Evolutionary conservation across 1,139 yeast species (phyloP).

Genomic region (Pichia sorboxylosa): DNA sequence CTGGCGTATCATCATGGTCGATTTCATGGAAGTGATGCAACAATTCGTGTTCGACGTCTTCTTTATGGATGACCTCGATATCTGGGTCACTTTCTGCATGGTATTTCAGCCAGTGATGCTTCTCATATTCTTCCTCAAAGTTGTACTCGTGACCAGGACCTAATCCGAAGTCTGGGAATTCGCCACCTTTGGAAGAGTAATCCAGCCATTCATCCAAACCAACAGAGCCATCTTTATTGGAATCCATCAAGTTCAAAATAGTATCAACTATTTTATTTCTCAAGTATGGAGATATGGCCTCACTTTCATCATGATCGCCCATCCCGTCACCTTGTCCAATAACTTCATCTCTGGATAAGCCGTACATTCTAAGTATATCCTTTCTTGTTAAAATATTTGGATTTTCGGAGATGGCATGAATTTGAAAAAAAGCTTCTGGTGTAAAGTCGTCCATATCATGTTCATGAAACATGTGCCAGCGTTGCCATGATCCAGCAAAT

Average conservation of each 20-base stretch:
- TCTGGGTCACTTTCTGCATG: conserved; percentile 80
- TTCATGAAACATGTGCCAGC: conserved; percentile 86
- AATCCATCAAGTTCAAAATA: conserved; percentile 52
- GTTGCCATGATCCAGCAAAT: conserved; percentile 43
- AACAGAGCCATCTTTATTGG: conserved; percentile 52
- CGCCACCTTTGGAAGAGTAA: conserved; percentile 53
- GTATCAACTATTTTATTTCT: conserved; percentile 43
- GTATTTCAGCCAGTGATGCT: conserved; percentile 86
- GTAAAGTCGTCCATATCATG: conserved; percentile 70
- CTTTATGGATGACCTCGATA: conserved; percentile 67
- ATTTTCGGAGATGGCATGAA: conserved; percentile 55
- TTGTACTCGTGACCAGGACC: conserved; percentile 98
- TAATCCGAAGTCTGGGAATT: conserved; percentile 82
- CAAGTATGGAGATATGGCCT: conserved; percentile 40
- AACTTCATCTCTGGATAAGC: conserved; percentile 56
- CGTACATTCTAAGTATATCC: conserved; percentile 75
- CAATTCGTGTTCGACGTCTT: conserved; percentile 81
- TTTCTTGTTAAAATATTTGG: conserved; percentile 41
- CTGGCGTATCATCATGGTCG: conserved; percentile 45
- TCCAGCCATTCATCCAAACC: conserved; percentile 58
- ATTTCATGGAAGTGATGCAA: conserved; percentile 81
- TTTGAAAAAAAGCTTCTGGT: conserved; percentile 62
- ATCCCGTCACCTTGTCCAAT: conserved; percentile 88
- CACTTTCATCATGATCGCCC: conserved; percentile 65
- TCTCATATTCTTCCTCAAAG: conserved; percentile 85